Base-by-base conservation (phyloP, 1,284 basidiomycete genomes). In the Tylopilus sp. region DNA sequence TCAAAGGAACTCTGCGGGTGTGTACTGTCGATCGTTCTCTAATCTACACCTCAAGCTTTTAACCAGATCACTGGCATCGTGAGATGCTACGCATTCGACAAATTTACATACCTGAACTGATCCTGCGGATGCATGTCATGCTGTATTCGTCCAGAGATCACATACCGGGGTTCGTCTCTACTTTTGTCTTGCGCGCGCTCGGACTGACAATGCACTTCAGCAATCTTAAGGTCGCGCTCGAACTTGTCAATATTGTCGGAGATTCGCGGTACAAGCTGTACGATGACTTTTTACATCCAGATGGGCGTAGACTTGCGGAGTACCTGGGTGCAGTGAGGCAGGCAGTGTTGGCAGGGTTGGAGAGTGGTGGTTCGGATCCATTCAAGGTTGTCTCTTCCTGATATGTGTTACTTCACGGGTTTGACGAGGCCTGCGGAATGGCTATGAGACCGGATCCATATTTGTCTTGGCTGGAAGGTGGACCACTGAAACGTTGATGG, bases 81-180 rank as follows among this genome's bases (percentile, higher is more conserved):
- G 95, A 98, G 70, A 87, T 98, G 58, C 81, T 86, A 4, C 87
- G 93, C 29, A 94, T 98, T 64, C 89, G 97, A 39, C 91, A 95
- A 71, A 91, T 97, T 47, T 97, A 94, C 79, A 85, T 99, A 24
- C 97, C 97, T 0, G 96, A 98, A 76, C 86, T 99, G 49, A 89
- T 99, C 69, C 85, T 98, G 66, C 90, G 95, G 26, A 81, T 99
- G 22, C 97, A 99, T 75, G 82, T 86, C 39, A 82, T 92, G 63
- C 83, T 99, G 18, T 87, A 90, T 67, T 82, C 86, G 47, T 94
- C 95, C 9, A 83, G 91, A 24, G 77, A 82, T 9, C 81, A 87
- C 19, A 83, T 96, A 53, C 89, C 92, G 16, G 83, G 86, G 93
- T 96, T 72, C 64, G 92, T 85, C n/a, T n/a, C 49, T 26, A 1